Base-by-base conservation (phyloP, 805 yeast species). In the Sugiyamaella marilandica region DNA sequence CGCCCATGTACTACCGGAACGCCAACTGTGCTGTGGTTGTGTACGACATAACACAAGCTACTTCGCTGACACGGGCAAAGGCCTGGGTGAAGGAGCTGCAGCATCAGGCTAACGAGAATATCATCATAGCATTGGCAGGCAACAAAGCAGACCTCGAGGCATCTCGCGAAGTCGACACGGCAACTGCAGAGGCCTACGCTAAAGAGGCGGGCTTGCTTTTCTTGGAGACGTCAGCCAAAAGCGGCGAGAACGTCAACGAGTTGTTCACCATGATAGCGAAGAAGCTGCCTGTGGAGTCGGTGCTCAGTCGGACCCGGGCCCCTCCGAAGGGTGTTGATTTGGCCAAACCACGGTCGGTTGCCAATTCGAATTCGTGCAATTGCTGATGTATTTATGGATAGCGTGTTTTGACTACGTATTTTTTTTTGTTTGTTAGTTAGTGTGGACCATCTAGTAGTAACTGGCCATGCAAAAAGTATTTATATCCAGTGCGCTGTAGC, bases 81-180 rank as follows among this genome's bases (percentile, higher is more conserved):
- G 81, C 81, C 53, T 94, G 99, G 99, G 81, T 88, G n/a, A 83
- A 84, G 52, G 97, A 94, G 71, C 75, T 92, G 56, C 87, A 87
- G 70, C 82, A 85, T 57, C 97, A 90, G 66, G 95, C 95, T 7
- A 75, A 76, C 44, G 81, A 65, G 51, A 81, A 83, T 50, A 81
- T 91, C 49, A 83, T 90, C 44, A 87, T 94, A 58, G 88, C 92
- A 33, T 68, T 94, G 9, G 86, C 92, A 2, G 99, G 98, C 0
- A 94, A 89, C 68, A 94, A 94, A 69, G 61, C 70, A 2, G 99
- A 94, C 68, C 67, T 90, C 45, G 65, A 75, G 34, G 63, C 66
- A 8, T 70, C 74, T 31, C 67, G 90, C 49, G 71, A 76, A 55
- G 74, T 77, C 16, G 63, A 69, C 66, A 70, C 56, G 72, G 66